phyloP scores from a whole-genome alignment of 768 basidiomycete genomes.

The Boletus vinaceobasis region DNA sequence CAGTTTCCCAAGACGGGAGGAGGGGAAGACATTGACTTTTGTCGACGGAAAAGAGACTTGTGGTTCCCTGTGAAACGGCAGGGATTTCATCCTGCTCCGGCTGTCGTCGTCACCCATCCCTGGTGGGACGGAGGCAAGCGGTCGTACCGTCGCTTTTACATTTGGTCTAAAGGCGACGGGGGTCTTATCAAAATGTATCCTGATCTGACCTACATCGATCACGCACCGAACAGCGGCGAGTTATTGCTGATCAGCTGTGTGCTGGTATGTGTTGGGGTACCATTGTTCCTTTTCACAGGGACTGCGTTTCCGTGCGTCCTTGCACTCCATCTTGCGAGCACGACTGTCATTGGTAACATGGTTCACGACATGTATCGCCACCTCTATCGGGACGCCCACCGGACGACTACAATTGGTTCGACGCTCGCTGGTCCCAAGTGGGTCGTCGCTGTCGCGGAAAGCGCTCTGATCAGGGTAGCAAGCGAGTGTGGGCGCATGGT shows the following conservation, averaged over 20 bases:
- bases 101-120: conserved; percentile 51
- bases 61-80: conserved; percentile 33
- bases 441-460: conserved; percentile 45
- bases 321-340: conserved; percentile 22
- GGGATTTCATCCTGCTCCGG: conserved; percentile 48
- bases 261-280: conserved; percentile 10
- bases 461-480: conserved; percentile 47
- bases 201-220: conserved; percentile 42
- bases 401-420: conserved; percentile 32
- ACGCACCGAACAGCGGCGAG: conserved; percentile 50
- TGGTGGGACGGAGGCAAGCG: conserved; percentile 51
- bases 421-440: conserved; percentile 35
- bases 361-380: conserved; percentile 50
- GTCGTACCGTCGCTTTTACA: conserved; percentile 52
- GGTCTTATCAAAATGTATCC: conserved; percentile 48
- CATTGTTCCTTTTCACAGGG: conserved; percentile 15
- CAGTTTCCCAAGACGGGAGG: conserved; percentile 61
- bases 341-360: conserved; percentile 40
- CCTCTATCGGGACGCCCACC: conserved; percentile 39
- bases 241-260: conserved; percentile 30
- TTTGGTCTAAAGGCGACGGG: conserved; percentile 60
- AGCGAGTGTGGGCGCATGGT: conserved; percentile 48
- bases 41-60: conserved; percentile 42
- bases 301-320: conserved; percentile 7
- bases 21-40: conserved; percentile 62